phyloP scores from a whole-genome alignment of 306 rosid species.

The Hippophae gyantsensis region DNA sequence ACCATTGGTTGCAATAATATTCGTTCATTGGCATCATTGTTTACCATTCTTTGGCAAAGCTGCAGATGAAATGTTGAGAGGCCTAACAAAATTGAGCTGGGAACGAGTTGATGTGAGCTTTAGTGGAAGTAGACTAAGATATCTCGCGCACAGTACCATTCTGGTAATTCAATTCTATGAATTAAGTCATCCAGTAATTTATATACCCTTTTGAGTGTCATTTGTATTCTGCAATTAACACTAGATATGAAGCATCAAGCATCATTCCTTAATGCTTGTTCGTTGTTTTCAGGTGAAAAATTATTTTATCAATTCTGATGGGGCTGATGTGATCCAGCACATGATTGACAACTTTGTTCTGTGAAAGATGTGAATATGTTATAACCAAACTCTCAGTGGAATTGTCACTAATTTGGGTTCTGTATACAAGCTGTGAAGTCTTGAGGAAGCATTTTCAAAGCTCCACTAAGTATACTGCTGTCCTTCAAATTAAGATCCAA shows the following conservation, averaged over 20 bases:
- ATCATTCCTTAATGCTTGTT: conserved; percentile 1
- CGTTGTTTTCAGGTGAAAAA: conserved; percentile 45
- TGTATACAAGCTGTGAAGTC: neutral
- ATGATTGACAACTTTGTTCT: conserved; percentile 64
- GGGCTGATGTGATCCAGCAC: conserved; percentile 76
- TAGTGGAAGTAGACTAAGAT: conserved; percentile 47
- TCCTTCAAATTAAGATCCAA: too few species aligned
- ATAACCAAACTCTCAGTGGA: conserved; percentile 5
- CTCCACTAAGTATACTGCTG: too few species aligned
- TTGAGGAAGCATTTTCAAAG: neutral
- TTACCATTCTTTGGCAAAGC: conserved; percentile 6
- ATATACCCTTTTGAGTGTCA: neutral
- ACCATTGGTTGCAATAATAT: neutral
- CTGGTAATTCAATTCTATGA: conserved; percentile 41
- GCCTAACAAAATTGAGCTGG: conserved; percentile 69
- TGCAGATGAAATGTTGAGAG: conserved; percentile 72
- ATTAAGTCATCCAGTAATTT: neutral
- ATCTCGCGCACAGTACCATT: conserved; percentile 64
- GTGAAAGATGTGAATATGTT: conserved; percentile 6
- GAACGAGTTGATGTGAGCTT: conserved; percentile 79
- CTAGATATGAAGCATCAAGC: neutral
- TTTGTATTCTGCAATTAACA: neutral
- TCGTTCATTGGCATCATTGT: neutral
- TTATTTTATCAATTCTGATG: conserved; percentile 45
- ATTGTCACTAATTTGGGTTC: conserved; percentile 1